Conservation (phyloP, 2,329 filamentous ascomycete genomes). For the Colletotrichum tropicale region DNA sequence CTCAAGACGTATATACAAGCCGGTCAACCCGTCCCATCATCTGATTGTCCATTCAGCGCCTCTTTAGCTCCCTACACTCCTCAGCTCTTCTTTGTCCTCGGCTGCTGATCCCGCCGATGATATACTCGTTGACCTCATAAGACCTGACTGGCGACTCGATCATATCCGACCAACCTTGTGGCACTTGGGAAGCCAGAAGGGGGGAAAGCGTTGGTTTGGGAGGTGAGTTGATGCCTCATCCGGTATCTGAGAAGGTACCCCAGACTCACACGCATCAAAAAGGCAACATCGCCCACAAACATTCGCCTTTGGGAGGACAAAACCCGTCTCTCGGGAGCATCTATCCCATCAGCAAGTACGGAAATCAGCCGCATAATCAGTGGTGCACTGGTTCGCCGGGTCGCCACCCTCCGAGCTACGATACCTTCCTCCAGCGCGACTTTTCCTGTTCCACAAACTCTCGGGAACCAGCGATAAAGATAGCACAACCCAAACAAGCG, state of each 20-base stretch:
- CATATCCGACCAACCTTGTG: not conserved
- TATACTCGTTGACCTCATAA: conserved; percentile 14
- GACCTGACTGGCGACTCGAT: not conserved
- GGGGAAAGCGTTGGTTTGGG: not conserved
- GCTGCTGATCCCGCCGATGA: conserved; percentile 7
- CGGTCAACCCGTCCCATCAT: not conserved
- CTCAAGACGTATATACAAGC: not conserved
- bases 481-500: not conserved
- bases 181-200: not conserved
- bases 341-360: not conserved
- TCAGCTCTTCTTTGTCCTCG: conserved; percentile 3
- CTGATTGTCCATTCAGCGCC: not conserved
- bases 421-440: not conserved
- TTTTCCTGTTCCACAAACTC: not conserved
- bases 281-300: not conserved
- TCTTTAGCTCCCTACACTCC: not conserved
- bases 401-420: not conserved
- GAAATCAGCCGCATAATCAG: not conserved
- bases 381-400: not conserved
- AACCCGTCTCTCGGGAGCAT: not conserved
- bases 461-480: not conserved
- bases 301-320: not conserved
- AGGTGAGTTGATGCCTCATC: not conserved
- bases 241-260: not conserved
- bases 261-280: not conserved